These are phyloP conservation scores for Santalum album DNA, from an alignment of 164 flowering plant genomes.

Conservation along the genomic window DNA sequence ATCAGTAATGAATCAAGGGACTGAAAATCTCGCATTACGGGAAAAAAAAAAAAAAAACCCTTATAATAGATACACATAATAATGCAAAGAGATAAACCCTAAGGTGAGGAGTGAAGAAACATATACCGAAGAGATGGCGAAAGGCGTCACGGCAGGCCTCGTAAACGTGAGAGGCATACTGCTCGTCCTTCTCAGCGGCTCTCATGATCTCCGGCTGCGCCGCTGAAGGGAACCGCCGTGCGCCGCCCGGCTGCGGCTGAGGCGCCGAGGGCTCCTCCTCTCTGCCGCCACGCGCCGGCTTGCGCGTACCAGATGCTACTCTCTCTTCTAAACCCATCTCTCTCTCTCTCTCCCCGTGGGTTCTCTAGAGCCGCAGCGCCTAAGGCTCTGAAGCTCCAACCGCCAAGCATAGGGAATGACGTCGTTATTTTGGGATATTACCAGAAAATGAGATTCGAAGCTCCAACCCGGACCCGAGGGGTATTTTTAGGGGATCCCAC, in stretches of 20 bases:
- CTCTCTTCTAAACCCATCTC: not conserved
- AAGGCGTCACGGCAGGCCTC: constrained; percentile 97
- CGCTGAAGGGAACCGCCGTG: constrained; percentile 56
- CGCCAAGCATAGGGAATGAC: too few relatives aligned
- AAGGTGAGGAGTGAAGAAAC: not conserved
- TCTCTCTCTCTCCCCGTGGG: too few relatives aligned
- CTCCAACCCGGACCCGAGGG: too few relatives aligned
- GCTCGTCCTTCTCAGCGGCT: constrained; percentile 98
- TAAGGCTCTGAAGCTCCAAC: too few relatives aligned
- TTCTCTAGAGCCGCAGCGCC: too few relatives aligned
- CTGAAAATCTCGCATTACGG: not conserved
- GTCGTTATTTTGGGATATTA: too few relatives aligned
- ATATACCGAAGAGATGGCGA: constrained; percentile 80
- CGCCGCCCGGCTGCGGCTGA: not conserved
- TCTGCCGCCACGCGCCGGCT: constrained; percentile 1
- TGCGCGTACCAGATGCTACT: not conserved
- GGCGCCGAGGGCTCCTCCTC: constrained; percentile 15
- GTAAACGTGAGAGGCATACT: constrained; percentile 79
- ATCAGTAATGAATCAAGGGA: too few relatives aligned
- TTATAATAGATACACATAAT: not conserved
- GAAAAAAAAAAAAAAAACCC: not conserved
- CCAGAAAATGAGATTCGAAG: too few relatives aligned
- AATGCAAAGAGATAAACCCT: not conserved
- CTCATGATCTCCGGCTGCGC: constrained; percentile 98
- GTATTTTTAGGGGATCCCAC: too few relatives aligned